Conservation (phyloP, 2,329 filamentous ascomycete species). For the Ophiosphaerella korrae region DNA sequence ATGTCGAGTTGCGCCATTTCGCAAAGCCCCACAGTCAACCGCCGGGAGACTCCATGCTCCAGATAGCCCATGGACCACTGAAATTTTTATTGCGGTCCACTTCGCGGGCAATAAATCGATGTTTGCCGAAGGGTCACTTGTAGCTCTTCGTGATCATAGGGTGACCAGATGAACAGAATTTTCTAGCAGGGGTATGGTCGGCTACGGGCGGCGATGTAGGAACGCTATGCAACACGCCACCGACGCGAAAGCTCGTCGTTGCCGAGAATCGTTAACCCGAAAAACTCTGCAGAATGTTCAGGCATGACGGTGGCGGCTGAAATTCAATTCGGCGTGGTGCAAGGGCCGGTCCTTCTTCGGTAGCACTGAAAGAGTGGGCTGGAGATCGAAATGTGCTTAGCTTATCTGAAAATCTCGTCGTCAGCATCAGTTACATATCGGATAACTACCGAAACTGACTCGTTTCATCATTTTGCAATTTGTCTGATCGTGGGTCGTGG, state of each 20-base stretch:
- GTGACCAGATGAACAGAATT: conserved; percentile 9
- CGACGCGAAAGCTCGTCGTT: conserved; percentile 12
- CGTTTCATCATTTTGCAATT: conserved; percentile 12
- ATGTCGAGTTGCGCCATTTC: conserved; percentile 27
- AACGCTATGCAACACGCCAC: conserved; percentile 4
- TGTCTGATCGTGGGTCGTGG: conserved; percentile 19
- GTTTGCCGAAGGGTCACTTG: conserved; percentile 14
- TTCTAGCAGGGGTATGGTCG: conserved; percentile 6
- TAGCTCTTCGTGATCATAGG: conserved; percentile 24
- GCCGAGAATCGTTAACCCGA: conserved; percentile 12
- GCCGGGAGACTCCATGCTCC: conserved; percentile 34
- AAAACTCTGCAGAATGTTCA: conserved; percentile 37
- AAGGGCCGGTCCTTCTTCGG: conserved; percentile 35
- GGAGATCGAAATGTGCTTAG: conserved; percentile 14
- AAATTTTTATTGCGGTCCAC: conserved; percentile 44
- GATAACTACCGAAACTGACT: conserved; percentile 13
- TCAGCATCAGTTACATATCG: conserved; percentile 14
- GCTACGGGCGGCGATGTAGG: background rate
- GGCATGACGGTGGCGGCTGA: conserved; percentile 20
- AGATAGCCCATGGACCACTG: conserved; percentile 25
- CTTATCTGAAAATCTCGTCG: conserved; percentile 7
- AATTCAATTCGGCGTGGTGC: conserved; percentile 13
- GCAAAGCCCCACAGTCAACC: conserved; percentile 25
- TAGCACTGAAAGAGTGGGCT: conserved; percentile 11
- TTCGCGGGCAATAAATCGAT: conserved; percentile 21